Percentiles rank a stretch among this genome's conserved stretches.
Evolutionary conservation across 129 eudicot species (phyloP).

Genomic region (Calendula officinalis): DNA sequence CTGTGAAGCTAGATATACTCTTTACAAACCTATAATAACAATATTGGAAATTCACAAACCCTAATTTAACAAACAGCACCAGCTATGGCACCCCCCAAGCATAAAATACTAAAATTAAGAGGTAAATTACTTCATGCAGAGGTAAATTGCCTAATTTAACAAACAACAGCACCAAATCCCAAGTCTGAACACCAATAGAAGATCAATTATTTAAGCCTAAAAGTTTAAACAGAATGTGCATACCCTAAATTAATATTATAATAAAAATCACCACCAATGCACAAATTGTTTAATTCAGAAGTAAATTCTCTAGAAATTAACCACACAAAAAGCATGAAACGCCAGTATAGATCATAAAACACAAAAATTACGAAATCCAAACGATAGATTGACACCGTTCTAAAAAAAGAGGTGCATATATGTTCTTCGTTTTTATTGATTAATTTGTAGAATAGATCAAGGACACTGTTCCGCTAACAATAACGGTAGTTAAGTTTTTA

Average conservation of each 20-base stretch:
- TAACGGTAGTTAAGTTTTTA: neutral
- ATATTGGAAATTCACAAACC: too few species aligned
- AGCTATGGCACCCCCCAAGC: too few species aligned
- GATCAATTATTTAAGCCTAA: neutral
- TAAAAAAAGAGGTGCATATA: neutral
- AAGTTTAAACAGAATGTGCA: constrained; percentile 2
- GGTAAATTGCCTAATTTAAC: too few species aligned
- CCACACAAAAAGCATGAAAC: constrained; percentile 4
- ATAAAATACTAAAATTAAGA: too few species aligned
- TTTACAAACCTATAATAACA: neutral
- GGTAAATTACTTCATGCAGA: too few species aligned
- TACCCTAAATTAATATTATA: neutral
- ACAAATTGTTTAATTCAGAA: neutral
- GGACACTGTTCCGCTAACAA: constrained; percentile 3
- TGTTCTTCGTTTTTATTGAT: neutral
- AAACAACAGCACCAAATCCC: too few species aligned
- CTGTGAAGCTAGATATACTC: neutral
- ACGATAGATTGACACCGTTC: constrained; percentile 1
- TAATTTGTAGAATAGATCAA: neutral
- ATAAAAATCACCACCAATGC: neutral
- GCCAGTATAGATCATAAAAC: constrained; percentile 4
- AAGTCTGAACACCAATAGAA: neutral
- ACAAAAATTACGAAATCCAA: neutral
- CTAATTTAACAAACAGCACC: neutral
- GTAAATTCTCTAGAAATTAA: neutral